Evolutionary conservation across 2,329 filamentous ascomycete genomes (phyloP).

Genomic region (Aureobasidium sp.): DNA sequence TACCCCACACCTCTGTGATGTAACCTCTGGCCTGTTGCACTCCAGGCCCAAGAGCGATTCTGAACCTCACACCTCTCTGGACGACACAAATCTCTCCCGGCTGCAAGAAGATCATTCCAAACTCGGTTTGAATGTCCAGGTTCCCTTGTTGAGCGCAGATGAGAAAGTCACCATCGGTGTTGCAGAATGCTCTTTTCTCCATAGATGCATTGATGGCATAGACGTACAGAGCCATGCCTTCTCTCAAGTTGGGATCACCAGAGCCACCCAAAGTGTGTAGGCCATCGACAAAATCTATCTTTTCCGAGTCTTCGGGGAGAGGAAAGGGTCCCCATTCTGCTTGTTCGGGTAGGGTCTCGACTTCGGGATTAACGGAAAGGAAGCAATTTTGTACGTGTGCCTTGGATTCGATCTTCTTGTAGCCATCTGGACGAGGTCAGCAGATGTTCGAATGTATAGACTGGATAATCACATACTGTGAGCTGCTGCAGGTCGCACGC

Average conservation of each 20-base stretch:
- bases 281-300: conserved; percentile 41
- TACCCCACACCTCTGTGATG: conserved; percentile 34
- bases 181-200: conserved; percentile 39
- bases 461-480: conserved; percentile 30
- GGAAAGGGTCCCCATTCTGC: conserved; percentile 41
- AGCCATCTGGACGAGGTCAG: conserved; percentile 12
- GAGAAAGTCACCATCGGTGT: conserved; percentile 34
- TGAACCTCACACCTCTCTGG: conserved; percentile 33
- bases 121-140: conserved; percentile 32
- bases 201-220: conserved; percentile 43
- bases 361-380: conserved; percentile 38
- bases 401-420: conserved; percentile 17
- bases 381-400: conserved; percentile 36
- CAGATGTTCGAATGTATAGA: too few species aligned
- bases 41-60: conserved; percentile 27
- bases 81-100: conserved; percentile 34
- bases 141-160: conserved; percentile 30
- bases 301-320: conserved; percentile 28
- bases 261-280: conserved; percentile 43
- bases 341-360: conserved; percentile 43
- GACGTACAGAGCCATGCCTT: conserved; percentile 43
- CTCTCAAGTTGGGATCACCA: conserved; percentile 43
- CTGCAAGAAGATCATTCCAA: conserved; percentile 32
- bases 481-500: conserved; percentile 35
- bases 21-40: conserved; percentile 29